phyloP scores from a whole-genome alignment of 805 yeast genomes.

The Wickerhamiella azymoides region DNA sequence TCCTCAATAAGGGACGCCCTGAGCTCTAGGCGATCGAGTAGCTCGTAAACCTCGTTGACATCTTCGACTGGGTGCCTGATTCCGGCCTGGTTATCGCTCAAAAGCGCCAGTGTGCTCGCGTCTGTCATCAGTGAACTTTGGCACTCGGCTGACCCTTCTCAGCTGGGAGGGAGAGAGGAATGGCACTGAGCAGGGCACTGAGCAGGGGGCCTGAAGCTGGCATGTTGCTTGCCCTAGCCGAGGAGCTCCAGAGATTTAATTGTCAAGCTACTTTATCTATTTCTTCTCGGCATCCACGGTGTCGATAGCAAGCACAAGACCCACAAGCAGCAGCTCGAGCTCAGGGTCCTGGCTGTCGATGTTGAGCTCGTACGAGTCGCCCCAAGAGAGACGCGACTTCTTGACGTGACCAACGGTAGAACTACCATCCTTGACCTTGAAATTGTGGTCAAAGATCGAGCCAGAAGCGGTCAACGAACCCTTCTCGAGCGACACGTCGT shows the following conservation, averaged over 20 bases:
- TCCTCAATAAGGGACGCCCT: background rate
- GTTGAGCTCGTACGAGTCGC: constrained; percentile 6
- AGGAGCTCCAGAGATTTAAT: no score
- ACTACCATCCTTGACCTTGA: constrained; percentile 4
- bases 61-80: background rate
- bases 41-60: background rate
- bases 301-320: constrained; percentile 2
- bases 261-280: background rate
- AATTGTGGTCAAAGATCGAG: constrained; percentile 8
- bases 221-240: no score
- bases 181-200: no score
- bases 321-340: constrained; percentile 5
- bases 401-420: background rate
- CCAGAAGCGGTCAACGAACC: constrained; percentile 2
- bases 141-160: no score
- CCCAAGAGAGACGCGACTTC: constrained; percentile 5
- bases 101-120: background rate
- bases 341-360: background rate
- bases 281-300: constrained; percentile 3
- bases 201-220: background rate
- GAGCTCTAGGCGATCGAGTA: background rate
- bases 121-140: background rate
- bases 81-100: background rate
- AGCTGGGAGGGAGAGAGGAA: no score
- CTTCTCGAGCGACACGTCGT: background rate